Percentiles rank a stretch among this genome's conserved stretches.
Conservation (phyloP, 805 yeast genomes). For the Helenozyma rhizophorensis region DNA sequence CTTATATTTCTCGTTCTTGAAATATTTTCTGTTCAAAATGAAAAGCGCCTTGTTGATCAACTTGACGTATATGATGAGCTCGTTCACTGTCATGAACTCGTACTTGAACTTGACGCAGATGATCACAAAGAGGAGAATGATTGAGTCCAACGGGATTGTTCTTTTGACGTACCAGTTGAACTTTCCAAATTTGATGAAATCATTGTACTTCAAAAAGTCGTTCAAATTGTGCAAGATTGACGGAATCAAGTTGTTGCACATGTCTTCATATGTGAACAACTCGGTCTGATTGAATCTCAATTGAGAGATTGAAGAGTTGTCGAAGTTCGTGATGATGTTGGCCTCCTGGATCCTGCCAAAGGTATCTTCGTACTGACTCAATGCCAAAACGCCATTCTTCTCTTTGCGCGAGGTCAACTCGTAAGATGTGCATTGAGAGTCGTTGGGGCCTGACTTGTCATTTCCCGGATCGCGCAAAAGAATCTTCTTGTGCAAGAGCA, state of each 20-base stretch:
- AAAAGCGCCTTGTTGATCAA: slow-evolving; percentile 39
- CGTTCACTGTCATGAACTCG: slow-evolving; percentile 34
- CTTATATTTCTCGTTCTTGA: slow-evolving; percentile 43
- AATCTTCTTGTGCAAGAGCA: slow-evolving; percentile 41
- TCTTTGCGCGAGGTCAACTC: slow-evolving; percentile 4
- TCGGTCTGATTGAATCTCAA: slow-evolving; percentile 31
- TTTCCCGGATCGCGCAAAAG: slow-evolving; percentile 26
- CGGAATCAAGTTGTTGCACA: slow-evolving; percentile 52
- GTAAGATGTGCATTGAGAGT: background rate
- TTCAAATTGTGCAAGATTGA: slow-evolving; percentile 53
- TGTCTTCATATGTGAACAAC: slow-evolving; percentile 47
- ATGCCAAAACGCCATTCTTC: slow-evolving; percentile 25
- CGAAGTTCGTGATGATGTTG: slow-evolving; percentile 35
- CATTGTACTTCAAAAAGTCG: slow-evolving; percentile 50
- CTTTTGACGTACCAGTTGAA: slow-evolving; percentile 60
- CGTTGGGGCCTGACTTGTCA: background rate
- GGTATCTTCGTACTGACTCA: slow-evolving; percentile 37
- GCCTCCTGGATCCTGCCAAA: slow-evolving; percentile 35
- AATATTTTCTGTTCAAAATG: slow-evolving; percentile 41
- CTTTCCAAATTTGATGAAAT: slow-evolving; percentile 48
- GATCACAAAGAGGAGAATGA: slow-evolving; percentile 48
- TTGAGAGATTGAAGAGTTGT: slow-evolving; percentile 33
- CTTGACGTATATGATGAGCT: slow-evolving; percentile 34
- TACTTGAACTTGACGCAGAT: slow-evolving; percentile 49
- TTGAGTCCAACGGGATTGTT: slow-evolving; percentile 58